Percentiles rank a stretch among this genome's conserved stretches.
These are phyloP conservation scores for Pleurotus eryngii DNA, from an alignment of 768 basidiomycete species.

Conservation along the genomic window DNA sequence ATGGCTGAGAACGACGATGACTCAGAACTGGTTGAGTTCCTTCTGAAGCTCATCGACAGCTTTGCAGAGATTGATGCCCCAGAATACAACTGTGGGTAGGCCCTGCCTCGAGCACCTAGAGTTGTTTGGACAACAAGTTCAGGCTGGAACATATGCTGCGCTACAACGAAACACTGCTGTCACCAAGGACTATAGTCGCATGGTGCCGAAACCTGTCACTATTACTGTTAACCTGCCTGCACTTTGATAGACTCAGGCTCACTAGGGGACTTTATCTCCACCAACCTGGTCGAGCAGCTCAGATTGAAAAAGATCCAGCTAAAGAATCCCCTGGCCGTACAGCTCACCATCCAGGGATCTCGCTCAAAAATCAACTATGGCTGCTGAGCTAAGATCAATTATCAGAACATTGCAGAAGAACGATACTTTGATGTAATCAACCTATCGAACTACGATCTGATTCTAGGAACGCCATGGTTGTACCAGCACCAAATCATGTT, in stretches of 20 bases:
- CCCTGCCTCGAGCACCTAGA: too few relatives aligned
- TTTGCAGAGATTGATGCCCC: too few relatives aligned
- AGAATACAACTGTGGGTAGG: too few relatives aligned
- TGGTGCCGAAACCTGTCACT: conserved; percentile 26
- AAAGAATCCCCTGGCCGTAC: conserved; percentile 28
- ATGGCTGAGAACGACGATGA: too few relatives aligned
- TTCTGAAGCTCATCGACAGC: too few relatives aligned
- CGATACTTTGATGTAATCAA: conserved; percentile 34
- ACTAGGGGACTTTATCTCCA: conserved; percentile 12
- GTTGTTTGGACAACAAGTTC: not conserved
- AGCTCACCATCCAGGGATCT: too few relatives aligned
- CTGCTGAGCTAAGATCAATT: conserved; percentile 19
- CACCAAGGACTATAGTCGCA: conserved; percentile 9
- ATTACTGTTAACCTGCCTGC: conserved; percentile 21
- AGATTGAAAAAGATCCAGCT: conserved; percentile 21
- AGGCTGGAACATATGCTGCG: not conserved
- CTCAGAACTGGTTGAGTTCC: too few relatives aligned
- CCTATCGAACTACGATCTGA: conserved; percentile 32
- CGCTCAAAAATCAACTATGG: conserved; percentile 14
- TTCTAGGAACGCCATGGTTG: conserved; percentile 32
- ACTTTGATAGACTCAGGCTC: conserved; percentile 21
- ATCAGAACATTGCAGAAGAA: conserved; percentile 27
- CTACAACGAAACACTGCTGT: conserved; percentile 9
- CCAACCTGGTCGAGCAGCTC: conserved; percentile 30
- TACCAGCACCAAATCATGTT: conserved; percentile 26